These are phyloP conservation scores for Nakazawaea anatomiae DNA, from an alignment of 805 yeast genomes.

Conservation along the genomic window DNA sequence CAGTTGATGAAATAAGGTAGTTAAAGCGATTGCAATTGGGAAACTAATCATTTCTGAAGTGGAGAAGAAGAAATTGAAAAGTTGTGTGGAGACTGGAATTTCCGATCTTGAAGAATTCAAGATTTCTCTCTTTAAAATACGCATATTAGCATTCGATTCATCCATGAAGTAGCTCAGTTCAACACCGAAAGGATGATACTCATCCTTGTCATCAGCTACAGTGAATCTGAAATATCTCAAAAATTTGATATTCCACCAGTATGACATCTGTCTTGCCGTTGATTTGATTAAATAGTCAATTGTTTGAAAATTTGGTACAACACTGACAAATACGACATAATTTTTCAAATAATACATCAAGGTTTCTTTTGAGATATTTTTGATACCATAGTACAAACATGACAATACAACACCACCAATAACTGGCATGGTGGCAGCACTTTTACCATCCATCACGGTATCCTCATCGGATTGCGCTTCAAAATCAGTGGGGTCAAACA, in stretches of 20 bases:
- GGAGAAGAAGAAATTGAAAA: slow-evolving; percentile 28
- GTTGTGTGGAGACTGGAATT: slow-evolving; percentile 24
- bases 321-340: slow-evolving; percentile 29
- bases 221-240: slow-evolving; percentile 35
- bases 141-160: slow-evolving; percentile 23
- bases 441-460: slow-evolving; percentile 17
- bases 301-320: slow-evolving; percentile 27
- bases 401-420: slow-evolving; percentile 32
- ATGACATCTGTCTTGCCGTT: slow-evolving; percentile 21
- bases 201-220: slow-evolving; percentile 28
- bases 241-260: slow-evolving; percentile 18
- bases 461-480: slow-evolving; percentile 21
- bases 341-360: slow-evolving; percentile 27
- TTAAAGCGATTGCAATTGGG: slow-evolving; percentile 14
- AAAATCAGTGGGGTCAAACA: slow-evolving; percentile 36
- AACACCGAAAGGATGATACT: slow-evolving; percentile 31
- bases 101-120: slow-evolving; percentile 16
- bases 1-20: slow-evolving; percentile 15
- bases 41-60: slow-evolving; percentile 22
- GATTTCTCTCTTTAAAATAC: slow-evolving; percentile 21
- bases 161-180: slow-evolving; percentile 26
- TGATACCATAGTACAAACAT: slow-evolving; percentile 31
- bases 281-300: slow-evolving; percentile 22
- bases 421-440: slow-evolving; percentile 38
- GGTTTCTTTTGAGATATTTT: slow-evolving; percentile 23